A percentile compares a stretch with the other conserved stretches of the same genome.
Evolutionary conservation across 768 basidiomycete species (phyloP).

Genomic region (Panus rudis): DNA sequence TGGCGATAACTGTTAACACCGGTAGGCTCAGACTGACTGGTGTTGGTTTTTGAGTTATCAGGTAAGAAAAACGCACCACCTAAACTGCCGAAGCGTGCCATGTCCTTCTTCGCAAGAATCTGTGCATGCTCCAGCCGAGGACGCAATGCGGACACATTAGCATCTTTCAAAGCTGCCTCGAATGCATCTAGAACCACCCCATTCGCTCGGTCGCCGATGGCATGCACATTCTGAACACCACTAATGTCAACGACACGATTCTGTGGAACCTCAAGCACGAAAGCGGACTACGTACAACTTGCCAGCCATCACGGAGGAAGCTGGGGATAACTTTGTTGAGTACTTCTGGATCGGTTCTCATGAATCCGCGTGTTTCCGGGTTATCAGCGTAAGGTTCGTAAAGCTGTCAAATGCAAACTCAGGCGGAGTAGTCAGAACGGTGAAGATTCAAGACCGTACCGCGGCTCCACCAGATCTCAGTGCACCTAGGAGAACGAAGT

Average conservation of each 20-base stretch:
- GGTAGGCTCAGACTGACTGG: neutral
- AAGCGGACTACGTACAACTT: slow-evolving; percentile 55
- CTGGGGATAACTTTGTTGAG: slow-evolving; percentile 57
- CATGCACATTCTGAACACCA: slow-evolving; percentile 67
- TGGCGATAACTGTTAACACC: slow-evolving; percentile 64
- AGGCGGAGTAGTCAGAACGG: neutral
- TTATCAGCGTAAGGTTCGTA: slow-evolving; percentile 80
- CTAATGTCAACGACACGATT: neutral
- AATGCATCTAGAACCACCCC: slow-evolving; percentile 78
- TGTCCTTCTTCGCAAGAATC: slow-evolving; percentile 70
- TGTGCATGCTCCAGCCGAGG: slow-evolving; percentile 91
- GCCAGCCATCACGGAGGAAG: slow-evolving; percentile 81
- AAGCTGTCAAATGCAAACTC: slow-evolving; percentile 39
- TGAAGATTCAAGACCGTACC: slow-evolving; percentile 30
- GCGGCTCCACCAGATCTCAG: slow-evolving; percentile 88
- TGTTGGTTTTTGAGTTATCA: too few species aligned
- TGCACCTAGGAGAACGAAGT: slow-evolving; percentile 46
- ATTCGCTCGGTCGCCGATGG: slow-evolving; percentile 86
- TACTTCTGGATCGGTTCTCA: slow-evolving; percentile 60
- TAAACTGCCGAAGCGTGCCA: slow-evolving; percentile 67
- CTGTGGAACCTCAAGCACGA: neutral
- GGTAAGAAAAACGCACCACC: slow-evolving; percentile 50
- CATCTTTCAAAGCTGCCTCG: slow-evolving; percentile 54
- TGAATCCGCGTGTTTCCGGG: slow-evolving; percentile 66
- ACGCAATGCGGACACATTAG: slow-evolving; percentile 56